phyloP scores from a whole-genome alignment of 2,329 filamentous ascomycete species.

The Exophiala spinifera region DNA sequence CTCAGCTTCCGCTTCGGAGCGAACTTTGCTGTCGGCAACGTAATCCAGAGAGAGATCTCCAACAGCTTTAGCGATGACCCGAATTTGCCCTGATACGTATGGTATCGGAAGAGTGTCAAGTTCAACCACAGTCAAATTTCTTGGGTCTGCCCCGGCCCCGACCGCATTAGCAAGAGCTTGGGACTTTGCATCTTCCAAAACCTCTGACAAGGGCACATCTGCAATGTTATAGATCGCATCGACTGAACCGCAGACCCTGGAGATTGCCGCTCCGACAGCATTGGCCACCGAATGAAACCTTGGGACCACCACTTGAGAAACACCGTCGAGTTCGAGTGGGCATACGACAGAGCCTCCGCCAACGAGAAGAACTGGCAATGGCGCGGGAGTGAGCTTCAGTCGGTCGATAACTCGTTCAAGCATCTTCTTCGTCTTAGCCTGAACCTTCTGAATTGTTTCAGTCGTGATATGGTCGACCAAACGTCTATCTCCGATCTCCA shows the following conservation, averaged over 20 bases:
- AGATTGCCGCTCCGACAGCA: slow-evolving; percentile 59
- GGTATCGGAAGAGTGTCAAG: slow-evolving; percentile 40
- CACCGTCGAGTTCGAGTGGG: slow-evolving; percentile 48
- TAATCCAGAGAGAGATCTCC: slow-evolving; percentile 36
- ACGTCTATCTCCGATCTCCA: slow-evolving; percentile 25
- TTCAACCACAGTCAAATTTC: slow-evolving; percentile 30
- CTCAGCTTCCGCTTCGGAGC: slow-evolving; percentile 6
- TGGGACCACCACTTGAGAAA: slow-evolving; percentile 49
- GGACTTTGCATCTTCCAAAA: slow-evolving; percentile 25
- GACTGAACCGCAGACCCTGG: slow-evolving; percentile 53
- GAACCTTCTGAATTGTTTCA: slow-evolving; percentile 37
- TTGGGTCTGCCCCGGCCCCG: slow-evolving; percentile 13
- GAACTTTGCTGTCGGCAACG: slow-evolving; percentile 18
- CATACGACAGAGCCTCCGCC: slow-evolving; percentile 57
- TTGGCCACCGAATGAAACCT: slow-evolving; percentile 54
- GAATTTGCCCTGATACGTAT: slow-evolving; percentile 32
- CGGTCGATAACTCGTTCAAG: slow-evolving; percentile 54
- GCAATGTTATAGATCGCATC: slow-evolving; percentile 47
- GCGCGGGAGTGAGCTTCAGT: slow-evolving; percentile 55
- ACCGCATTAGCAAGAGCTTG: slow-evolving; percentile 25
- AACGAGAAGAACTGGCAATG: slow-evolving; percentile 52
- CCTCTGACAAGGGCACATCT: slow-evolving; percentile 27
- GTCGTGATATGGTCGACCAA: slow-evolving; percentile 25
- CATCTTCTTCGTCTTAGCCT: slow-evolving; percentile 42
- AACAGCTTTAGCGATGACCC: slow-evolving; percentile 38